Base-by-base conservation (phyloP, 306 rosid species). In the Quercus mongolica region DNA sequence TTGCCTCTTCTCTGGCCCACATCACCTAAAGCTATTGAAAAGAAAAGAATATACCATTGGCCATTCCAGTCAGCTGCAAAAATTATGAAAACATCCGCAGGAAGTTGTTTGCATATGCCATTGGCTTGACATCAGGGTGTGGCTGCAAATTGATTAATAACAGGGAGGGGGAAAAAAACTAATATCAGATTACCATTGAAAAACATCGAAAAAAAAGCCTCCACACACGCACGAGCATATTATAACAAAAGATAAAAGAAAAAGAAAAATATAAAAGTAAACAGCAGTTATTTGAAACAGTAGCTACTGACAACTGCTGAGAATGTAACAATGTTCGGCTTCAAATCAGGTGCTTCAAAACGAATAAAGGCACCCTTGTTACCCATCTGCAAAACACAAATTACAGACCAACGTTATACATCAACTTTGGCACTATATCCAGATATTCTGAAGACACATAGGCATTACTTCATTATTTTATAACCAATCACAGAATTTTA, bases 301-400 rank as follows among this genome's bases (percentile, higher is more conserved):
- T 71, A 76, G 80, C 73, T 82, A 86, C 98, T 61, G 74, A 96
- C 99, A 96, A 96, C 98, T 19, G 99, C 96, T 51, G 97, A 81
- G 84, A 93, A 96, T 8, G 98, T 91, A 44, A 90, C 88, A 78
- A 96, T 89, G 88, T 93, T 87, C 1, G 98, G 98, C 88, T 93
- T 93, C 89, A 91, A 38, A 67, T 91, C 96, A 44, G 98, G 99
- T 1, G 96, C 92, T 85, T 93, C 90, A 13, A 96, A 96, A 59
- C 96, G 97, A 74, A 96, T 96, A 81, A 93, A 96, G 82, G 99
- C 99, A n/a, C 98, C 99, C 81, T 91, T 96, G 86, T 96, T 96
- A 84, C 94, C 98, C 99, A 96, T 96, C 99, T 96, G 96, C 91
- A 83, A 73, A 73, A 80, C 14, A 74, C 58, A 78, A 70, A 77